Evolutionary conservation across 352 stramenopile species (phyloP).

Genomic region (Thalassiosira livingstoniorum): DNA sequence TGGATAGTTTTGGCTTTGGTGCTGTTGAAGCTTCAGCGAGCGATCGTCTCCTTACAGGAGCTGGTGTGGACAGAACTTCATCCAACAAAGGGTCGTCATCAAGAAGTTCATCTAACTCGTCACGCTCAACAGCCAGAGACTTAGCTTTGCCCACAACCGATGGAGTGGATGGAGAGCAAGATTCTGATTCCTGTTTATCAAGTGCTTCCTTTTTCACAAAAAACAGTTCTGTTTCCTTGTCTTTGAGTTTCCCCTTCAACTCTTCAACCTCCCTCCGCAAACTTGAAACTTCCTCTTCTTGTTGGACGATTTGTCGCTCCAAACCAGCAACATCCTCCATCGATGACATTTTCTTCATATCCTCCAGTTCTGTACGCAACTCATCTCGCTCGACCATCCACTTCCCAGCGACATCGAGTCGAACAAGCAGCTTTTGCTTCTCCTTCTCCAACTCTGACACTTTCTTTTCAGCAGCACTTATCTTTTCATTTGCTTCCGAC

Average conservation of each 20-base stretch:
- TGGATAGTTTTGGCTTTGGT: background rate
- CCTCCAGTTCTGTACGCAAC: background rate
- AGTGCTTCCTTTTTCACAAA: background rate
- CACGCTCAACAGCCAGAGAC: background rate
- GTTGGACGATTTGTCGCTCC: background rate
- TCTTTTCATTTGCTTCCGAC: background rate
- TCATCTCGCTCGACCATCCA: background rate
- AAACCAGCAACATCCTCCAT: background rate
- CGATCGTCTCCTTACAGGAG: background rate
- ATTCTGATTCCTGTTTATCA: background rate
- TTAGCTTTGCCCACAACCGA: background rate
- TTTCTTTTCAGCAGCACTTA: background rate
- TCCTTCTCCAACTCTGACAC: background rate
- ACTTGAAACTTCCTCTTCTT: background rate
- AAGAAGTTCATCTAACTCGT: background rate
- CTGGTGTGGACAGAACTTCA: background rate
- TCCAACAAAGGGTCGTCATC: background rate
- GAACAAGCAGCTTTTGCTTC: background rate
- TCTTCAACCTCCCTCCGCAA: background rate
- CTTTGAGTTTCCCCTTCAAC: too few species aligned
- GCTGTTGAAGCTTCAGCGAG: background rate
- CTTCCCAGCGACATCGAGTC: background rate
- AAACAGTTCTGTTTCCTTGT: too few species aligned
- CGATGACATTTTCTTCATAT: background rate
- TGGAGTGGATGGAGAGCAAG: background rate